Evolutionary conservation across 192 early-diverging fungal genomes (phyloP), one percentile per base, ranked within the genome.

Genomic region (Coemansia sp.): DNA sequence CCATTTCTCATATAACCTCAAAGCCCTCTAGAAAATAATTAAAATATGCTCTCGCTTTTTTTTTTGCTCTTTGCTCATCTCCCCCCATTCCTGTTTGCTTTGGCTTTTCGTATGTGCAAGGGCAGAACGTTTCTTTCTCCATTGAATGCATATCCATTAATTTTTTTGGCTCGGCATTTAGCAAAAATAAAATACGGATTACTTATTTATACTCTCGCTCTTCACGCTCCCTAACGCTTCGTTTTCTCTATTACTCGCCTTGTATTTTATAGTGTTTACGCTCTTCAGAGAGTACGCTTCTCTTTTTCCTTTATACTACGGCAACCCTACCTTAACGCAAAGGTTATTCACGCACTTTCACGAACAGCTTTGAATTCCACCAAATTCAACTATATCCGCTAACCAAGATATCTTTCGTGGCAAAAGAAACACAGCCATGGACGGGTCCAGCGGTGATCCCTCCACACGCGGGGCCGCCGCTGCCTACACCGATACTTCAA

Each of bases 401-500:
- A 22, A 54, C 20, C 19, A 25, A 54, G 11, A 25, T 10, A 54
- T 22, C 1, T 14, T 54, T 17, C 17, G 48, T 50, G 19, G 51
- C 19, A 14, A 1, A 54, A 25, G 7, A 54, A 54, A 54, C 51
- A 54, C 51, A 54, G 51, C 51, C 13, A 54, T 54, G 51, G 51
- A 54, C 25, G 22, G 51, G 51, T 14, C 20, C 12, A 5, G 19
- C 19, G 22, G 51, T 54, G 51, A 20, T 22, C 51, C 20, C 25
- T 22, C 20, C 1, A 54, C 51, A 54, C 51, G 25, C 5, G 20
- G 51, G 51, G 51, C 13, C 22, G 51, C 51, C 25, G 51, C 22
- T 50, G 44, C 13, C 44, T 45, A 9, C 13, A n/a, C 11, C 51
- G 51, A 54, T 17, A 22, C 51, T 54, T 54, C 19, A 25, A 22